Evolutionary conservation across 2,329 filamentous ascomycete genomes (phyloP).

Genomic region (Sporothrix brunneoviolacea): DNA sequence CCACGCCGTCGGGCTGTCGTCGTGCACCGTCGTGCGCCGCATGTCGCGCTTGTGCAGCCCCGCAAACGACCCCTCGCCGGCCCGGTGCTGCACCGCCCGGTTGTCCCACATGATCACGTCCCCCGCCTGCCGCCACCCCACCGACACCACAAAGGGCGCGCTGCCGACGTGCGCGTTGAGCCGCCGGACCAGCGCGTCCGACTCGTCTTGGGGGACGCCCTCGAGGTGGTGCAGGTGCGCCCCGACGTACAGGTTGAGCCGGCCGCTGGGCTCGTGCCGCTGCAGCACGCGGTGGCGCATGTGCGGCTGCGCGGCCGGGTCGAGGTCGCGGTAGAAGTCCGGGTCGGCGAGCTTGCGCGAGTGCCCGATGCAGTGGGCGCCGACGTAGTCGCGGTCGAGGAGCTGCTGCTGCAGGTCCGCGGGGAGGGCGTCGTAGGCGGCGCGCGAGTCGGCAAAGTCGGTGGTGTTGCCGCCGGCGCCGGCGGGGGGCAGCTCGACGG

Average conservation of each 20-base stretch:
- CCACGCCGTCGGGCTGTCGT: slow-evolving; percentile 31
- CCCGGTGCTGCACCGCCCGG: slow-evolving; percentile 48
- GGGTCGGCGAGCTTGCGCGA: slow-evolving; percentile 46
- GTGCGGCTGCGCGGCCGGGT: slow-evolving; percentile 27
- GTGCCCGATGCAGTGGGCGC: slow-evolving; percentile 45
- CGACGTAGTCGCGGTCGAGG: slow-evolving; percentile 36
- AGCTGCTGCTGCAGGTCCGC: slow-evolving; percentile 29
- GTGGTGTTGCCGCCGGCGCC: slow-evolving; percentile 46
- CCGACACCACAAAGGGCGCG: slow-evolving; percentile 37
- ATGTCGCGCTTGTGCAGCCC: slow-evolving; percentile 45
- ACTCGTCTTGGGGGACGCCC: slow-evolving; percentile 30
- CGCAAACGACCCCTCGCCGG: slow-evolving; percentile 40
- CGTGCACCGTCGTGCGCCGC: slow-evolving; percentile 50
- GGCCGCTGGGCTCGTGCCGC: slow-evolving; percentile 42
- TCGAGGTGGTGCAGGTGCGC: slow-evolving; percentile 45
- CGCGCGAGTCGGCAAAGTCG: slow-evolving; percentile 46
- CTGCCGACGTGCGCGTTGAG: slow-evolving; percentile 43
- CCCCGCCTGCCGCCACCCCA: slow-evolving; percentile 41
- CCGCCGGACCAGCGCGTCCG: slow-evolving; percentile 29
- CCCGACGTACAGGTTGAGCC: slow-evolving; percentile 48
- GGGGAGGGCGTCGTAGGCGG: slow-evolving; percentile 42
- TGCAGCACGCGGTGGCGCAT: slow-evolving; percentile 43
- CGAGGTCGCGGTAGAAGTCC: slow-evolving; percentile 38
- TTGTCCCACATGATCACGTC: slow-evolving; percentile 57
- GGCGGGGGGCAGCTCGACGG: slow-evolving; percentile 39